These are phyloP conservation scores for Avicennia marina DNA, from an alignment of 257 asterid genomes.

Conservation along the genomic window DNA sequence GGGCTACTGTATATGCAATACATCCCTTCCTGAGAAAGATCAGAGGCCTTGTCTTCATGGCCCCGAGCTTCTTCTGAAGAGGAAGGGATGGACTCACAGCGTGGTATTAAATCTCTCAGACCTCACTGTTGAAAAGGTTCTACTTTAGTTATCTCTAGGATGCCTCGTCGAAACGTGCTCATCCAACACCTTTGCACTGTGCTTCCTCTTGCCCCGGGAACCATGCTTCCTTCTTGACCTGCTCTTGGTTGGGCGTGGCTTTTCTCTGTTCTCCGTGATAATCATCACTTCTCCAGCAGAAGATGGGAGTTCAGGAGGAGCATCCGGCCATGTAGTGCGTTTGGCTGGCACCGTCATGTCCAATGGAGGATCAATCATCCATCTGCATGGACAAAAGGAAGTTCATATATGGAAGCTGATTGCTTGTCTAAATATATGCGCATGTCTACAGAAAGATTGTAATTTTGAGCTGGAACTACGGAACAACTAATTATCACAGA, in stretches of 20 bases:
- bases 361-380: conserved; percentile 87
- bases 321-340: conserved; percentile 97
- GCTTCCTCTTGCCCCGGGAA: conserved; percentile 64
- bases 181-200: conserved; percentile 40
- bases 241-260: conserved; percentile 42
- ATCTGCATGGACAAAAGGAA: conserved; percentile 35
- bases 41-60: conserved; percentile 19
- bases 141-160: conserved; percentile 35
- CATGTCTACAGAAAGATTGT: no score
- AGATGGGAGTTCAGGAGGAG: conserved; percentile 80
- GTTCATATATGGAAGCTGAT: neutral
- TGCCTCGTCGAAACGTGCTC: conserved; percentile 42
- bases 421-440: no score
- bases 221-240: conserved; percentile 68
- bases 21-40: conserved; percentile 29
- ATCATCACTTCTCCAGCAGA: conserved; percentile 34
- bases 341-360: conserved; percentile 85
- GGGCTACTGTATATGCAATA: conserved; percentile 29
- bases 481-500: no score
- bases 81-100: conserved; percentile 18
- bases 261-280: conserved; percentile 42
- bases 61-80: conserved; percentile 13
- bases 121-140: no score
- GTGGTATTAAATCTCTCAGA: conserved; percentile 24
- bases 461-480: neutral